Evolutionary conservation across 2,329 filamentous ascomycete genomes (phyloP), one percentile per base, ranked within the genome.

Genomic region (Epichloe gansuensis): DNA sequence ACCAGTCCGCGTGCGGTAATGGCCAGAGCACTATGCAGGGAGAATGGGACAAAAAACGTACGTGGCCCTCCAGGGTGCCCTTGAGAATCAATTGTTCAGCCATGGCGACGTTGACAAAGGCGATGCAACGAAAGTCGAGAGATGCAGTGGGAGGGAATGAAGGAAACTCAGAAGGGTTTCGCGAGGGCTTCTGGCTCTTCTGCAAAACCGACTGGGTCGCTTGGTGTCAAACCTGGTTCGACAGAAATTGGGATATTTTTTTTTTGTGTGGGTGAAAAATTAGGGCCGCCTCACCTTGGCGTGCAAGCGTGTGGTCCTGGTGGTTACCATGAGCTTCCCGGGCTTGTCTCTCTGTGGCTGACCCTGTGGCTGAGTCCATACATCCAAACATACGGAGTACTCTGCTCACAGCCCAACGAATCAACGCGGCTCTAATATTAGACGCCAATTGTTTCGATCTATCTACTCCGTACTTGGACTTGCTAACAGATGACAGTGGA

Each of bases 1-100:
- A 38, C 40, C 31, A 48, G 36, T 40, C 34, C 27, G 39, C n/a
- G 47, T 21, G 55, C 50, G 51, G 21, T 40, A 52, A 47, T 48
- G 55, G 52, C 51, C 41, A 52, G 46, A 44, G 56, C 35, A 27
- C 17, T 41, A 35, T 48, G 23, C 47, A 54, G 54, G 55, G 53
- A 51, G 55, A 51, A 52, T 52, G 55, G 60, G 56, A 60, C 55
- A 39, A 53, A 54, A 55, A 64, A 81, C 78, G 71, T 80, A 82
- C 78, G 85, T 97, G 91, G 84, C 91, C 91, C 85, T 93, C 88
- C 74, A 95, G 87, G 81, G 87, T 93, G 74, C 89, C 89, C 81
- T 91, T 90, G 76, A 93, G 85, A 79, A 94, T 89, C 74, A 93
- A 80, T 82, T 91, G 86, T 82, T 93, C 87, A 80, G 86, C 84